A percentile compares a stretch with the other conserved stretches of the same genome.
Conservation (phyloP, 2,329 filamentous ascomycete species). For the Trichoderma gracile region DNA sequence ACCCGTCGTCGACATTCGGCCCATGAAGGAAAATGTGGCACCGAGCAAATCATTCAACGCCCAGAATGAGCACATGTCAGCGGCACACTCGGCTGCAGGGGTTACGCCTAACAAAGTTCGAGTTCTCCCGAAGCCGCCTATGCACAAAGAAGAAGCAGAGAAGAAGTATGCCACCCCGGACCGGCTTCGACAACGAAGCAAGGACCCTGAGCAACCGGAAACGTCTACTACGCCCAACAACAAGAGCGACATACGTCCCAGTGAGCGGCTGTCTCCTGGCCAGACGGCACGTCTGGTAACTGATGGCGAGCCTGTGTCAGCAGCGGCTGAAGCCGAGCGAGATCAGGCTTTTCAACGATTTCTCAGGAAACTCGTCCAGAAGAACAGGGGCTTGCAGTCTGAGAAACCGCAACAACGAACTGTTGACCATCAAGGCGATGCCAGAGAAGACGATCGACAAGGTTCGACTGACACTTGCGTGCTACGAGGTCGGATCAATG, state of each 20-base stretch:
- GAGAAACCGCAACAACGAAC: neutral
- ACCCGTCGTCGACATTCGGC: slow-evolving; percentile 15
- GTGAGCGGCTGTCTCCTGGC: neutral
- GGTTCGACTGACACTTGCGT: neutral
- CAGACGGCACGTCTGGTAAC: neutral
- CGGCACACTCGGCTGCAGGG: slow-evolving; percentile 23
- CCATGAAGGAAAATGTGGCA: neutral
- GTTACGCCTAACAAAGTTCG: slow-evolving; percentile 19
- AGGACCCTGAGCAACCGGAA: neutral
- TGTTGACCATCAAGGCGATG: neutral
- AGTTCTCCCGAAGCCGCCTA: neutral
- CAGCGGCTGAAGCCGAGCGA: neutral
- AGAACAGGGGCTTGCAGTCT: neutral
- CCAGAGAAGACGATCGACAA: neutral
- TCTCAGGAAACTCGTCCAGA: slow-evolving; percentile 32
- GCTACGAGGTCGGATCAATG: neutral
- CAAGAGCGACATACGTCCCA: neutral
- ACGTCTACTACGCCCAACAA: neutral
- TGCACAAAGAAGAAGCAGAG: neutral
- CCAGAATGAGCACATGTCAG: slow-evolving; percentile 25
- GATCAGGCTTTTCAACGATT: slow-evolving; percentile 35
- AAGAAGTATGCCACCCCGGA: neutral
- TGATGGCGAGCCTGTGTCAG: neutral
- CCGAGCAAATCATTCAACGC: neutral
- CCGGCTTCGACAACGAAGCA: neutral